These are phyloP conservation scores for Colletotrichum sp. DNA, from an alignment of 2,329 filamentous ascomycete species.

Conservation along the genomic window DNA sequence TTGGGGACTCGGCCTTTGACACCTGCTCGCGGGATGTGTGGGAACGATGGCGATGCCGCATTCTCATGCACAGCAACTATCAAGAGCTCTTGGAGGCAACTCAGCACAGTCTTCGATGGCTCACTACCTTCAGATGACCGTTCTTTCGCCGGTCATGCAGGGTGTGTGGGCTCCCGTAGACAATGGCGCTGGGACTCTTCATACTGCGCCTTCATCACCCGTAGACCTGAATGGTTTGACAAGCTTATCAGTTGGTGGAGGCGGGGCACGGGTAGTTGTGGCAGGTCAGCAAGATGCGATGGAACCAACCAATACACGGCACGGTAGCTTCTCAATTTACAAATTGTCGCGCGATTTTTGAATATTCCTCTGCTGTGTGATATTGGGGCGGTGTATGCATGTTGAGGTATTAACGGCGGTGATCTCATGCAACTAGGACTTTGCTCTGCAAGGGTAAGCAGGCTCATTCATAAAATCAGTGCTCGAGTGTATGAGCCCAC, in stretches of 20 bases:
- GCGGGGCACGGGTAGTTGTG: slow-evolving; percentile 16
- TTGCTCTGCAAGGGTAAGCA: background rate
- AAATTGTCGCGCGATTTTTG: background rate
- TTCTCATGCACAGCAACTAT: background rate
- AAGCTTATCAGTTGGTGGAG: slow-evolving; percentile 9
- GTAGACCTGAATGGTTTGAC: background rate
- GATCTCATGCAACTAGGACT: background rate
- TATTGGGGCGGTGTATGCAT: background rate
- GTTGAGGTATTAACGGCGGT: background rate
- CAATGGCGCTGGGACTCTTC: slow-evolving; percentile 3
- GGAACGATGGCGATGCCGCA: background rate
- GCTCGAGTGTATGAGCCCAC: background rate
- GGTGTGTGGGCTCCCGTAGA: background rate
- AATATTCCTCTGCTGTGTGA: background rate
- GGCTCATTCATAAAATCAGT: background rate
- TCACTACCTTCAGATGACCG: background rate
- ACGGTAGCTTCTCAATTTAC: slow-evolving; percentile 20
- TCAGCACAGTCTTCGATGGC: background rate
- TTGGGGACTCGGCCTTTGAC: background rate
- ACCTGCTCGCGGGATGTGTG: background rate
- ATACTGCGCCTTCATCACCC: slow-evolving; percentile 16
- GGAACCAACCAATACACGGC: slow-evolving; percentile 7
- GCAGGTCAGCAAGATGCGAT: background rate
- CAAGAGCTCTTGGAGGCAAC: background rate
- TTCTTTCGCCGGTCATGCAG: background rate